A percentile compares a stretch with the other conserved stretches of the same genome.
These are phyloP conservation scores for Apiotrichum porosum DNA, from an alignment of 1,284 basidiomycete genomes.

Conservation along the genomic window DNA sequence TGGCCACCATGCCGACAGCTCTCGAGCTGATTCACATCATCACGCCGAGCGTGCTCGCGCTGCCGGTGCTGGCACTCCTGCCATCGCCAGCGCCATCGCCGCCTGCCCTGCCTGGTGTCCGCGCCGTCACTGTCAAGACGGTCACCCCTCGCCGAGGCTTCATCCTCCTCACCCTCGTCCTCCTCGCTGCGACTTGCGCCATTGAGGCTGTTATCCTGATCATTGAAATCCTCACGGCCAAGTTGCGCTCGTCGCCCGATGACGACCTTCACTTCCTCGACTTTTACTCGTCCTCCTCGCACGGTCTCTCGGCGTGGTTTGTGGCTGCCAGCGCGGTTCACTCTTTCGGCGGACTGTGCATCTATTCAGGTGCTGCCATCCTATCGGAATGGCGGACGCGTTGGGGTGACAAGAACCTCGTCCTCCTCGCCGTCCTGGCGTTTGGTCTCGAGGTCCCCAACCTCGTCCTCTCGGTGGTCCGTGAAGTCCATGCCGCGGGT, in stretches of 20 bases:
- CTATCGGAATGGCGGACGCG: slow-evolving; percentile 31
- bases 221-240: slow-evolving; percentile 20
- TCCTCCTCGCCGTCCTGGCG: slow-evolving; percentile 27
- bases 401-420: slow-evolving; percentile 30
- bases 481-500: slow-evolving; percentile 26
- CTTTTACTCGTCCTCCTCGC: too few relatives aligned
- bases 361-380: slow-evolving; percentile 32
- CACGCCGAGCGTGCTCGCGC: slow-evolving; percentile 28
- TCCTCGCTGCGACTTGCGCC: slow-evolving; percentile 27
- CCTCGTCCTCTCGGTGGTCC: slow-evolving; percentile 31
- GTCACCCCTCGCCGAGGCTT: slow-evolving; percentile 36
- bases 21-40: slow-evolving; percentile 13
- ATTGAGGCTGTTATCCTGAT: slow-evolving; percentile 28
- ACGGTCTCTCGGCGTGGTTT: slow-evolving; percentile 11
- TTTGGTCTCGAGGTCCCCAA: slow-evolving; percentile 36
- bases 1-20: slow-evolving; percentile 12
- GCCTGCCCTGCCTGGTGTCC: slow-evolving; percentile 23
- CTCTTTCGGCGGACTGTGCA: slow-evolving; percentile 29
- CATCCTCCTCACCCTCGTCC: slow-evolving; percentile 29
- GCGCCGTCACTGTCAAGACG: slow-evolving; percentile 36
- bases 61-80: slow-evolving; percentile 30
- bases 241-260: slow-evolving; percentile 4
- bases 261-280: too few relatives aligned
- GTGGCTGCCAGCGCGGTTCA: slow-evolving; percentile 15
- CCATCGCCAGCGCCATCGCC: slow-evolving; percentile 6